Percentiles rank a stretch among this genome's conserved stretches.
Evolutionary conservation across 2,329 filamentous ascomycete species (phyloP).

Genomic region (Claviceps arundinis): DNA sequence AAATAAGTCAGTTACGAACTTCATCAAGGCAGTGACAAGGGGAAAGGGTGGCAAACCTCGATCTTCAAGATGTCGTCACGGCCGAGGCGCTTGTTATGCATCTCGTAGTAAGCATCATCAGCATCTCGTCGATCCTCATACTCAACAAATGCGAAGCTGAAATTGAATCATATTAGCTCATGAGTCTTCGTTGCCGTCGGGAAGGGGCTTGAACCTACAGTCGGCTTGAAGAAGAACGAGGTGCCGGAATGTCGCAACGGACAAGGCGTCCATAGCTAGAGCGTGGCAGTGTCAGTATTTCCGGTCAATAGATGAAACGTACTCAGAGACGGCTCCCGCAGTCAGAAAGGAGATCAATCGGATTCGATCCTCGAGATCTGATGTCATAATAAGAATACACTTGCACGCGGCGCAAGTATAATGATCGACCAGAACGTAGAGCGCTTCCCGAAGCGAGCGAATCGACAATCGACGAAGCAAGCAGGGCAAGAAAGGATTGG

Average conservation of each 20-base stretch:
- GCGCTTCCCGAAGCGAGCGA: slow-evolving; percentile 15
- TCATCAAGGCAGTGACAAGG: not conserved
- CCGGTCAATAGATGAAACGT: slow-evolving; percentile 1
- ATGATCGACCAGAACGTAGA: slow-evolving; percentile 13
- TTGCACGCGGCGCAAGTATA: slow-evolving; percentile 11
- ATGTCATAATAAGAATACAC: slow-evolving; percentile 6
- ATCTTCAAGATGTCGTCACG: slow-evolving; percentile 95
- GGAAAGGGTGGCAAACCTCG: slow-evolving; percentile 52
- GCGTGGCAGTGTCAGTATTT: slow-evolving; percentile 19
- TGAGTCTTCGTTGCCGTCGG: not conserved
- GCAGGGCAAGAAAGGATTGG: slow-evolving; percentile 9
- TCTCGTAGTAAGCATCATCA: slow-evolving; percentile 98
- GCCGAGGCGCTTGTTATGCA: slow-evolving; percentile 98
- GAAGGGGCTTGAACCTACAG: slow-evolving; percentile 53
- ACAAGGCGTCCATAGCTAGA: slow-evolving; percentile 89
- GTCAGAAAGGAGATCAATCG: not conserved
- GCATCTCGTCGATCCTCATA: slow-evolving; percentile 97
- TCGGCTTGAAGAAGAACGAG: slow-evolving; percentile 82
- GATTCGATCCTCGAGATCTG: slow-evolving; percentile 4
- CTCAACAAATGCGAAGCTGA: slow-evolving; percentile 91
- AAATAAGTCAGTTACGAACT: slow-evolving; percentile 2
- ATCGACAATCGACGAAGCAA: slow-evolving; percentile 14
- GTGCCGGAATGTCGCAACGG: slow-evolving; percentile 94
- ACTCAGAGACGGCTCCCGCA: not conserved
- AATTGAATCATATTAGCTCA: slow-evolving; percentile 1